Conservation (phyloP, 371 early-diverging fungal species). For the Actinomortierella wolfii region DNA sequence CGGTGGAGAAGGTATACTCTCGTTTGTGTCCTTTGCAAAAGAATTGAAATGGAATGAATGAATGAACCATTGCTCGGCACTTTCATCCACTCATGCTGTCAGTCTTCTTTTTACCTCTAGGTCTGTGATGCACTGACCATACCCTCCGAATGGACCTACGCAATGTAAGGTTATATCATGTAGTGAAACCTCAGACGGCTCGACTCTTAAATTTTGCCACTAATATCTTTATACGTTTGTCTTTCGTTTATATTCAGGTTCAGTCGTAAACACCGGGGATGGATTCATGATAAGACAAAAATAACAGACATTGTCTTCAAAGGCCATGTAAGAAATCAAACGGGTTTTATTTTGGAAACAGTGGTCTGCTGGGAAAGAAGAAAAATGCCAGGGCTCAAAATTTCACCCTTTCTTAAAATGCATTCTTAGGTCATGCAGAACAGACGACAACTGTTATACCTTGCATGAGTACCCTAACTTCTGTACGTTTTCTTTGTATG, state of each 20-base stretch:
- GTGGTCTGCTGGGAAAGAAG: too few species aligned
- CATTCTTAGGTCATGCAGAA: background rate
- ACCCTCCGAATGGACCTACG: constrained; percentile 32
- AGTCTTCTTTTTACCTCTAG: constrained; percentile 6
- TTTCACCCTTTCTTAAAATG: background rate
- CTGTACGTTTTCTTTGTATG: background rate
- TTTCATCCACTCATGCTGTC: background rate
- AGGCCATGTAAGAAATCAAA: constrained; percentile 18
- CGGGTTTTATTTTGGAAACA: too few species aligned
- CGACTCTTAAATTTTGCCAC: too few species aligned
- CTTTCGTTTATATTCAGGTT: constrained; percentile 9
- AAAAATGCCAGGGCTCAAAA: too few species aligned
- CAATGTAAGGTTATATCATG: constrained; percentile 26
- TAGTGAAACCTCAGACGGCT: background rate
- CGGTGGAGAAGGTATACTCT: constrained; percentile 28
- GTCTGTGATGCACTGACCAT: constrained; percentile 22
- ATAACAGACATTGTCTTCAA: constrained; percentile 34
- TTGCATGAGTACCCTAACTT: background rate
- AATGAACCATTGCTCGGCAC: background rate
- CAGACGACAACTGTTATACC: background rate
- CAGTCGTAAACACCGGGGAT: constrained; percentile 41
- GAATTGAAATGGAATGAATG: background rate
- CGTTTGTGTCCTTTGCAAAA: background rate
- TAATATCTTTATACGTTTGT: background rate
- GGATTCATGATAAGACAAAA: constrained; percentile 39